Conservation (phyloP, 495 filamentous ascomycete genomes). For the Talaromyces wortmannii region DNA sequence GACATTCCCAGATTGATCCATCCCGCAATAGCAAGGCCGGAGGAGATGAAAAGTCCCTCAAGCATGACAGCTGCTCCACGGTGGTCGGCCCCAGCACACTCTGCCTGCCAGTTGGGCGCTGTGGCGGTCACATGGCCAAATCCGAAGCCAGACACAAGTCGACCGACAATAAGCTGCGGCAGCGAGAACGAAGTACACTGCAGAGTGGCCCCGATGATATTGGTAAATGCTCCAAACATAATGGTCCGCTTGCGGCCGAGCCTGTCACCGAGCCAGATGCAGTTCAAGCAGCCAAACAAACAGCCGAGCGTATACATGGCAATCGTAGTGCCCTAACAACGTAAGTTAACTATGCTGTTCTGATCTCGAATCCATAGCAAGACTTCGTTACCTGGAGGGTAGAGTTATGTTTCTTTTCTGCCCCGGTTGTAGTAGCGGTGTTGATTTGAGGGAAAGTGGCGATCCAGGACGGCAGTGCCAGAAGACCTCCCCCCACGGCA, state of each 20-base stretch:
- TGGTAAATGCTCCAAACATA: slow-evolving; percentile 42
- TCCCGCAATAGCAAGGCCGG: slow-evolving; percentile 43
- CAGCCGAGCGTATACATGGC: slow-evolving; percentile 62
- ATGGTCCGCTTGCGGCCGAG: slow-evolving; percentile 52
- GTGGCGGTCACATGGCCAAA: slow-evolving; percentile 55
- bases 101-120: slow-evolving; percentile 59
- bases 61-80: slow-evolving; percentile 53
- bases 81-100: slow-evolving; percentile 49
- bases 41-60: slow-evolving; percentile 52
- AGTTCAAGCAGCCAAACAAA: slow-evolving; percentile 54
- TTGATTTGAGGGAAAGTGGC: slow-evolving; percentile 15
- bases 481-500: slow-evolving; percentile 14
- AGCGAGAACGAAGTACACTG: slow-evolving; percentile 56
- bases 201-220: slow-evolving; percentile 53
- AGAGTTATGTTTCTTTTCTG: slow-evolving; percentile 7
- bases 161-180: slow-evolving; percentile 58
- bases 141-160: slow-evolving; percentile 55
- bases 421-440: slow-evolving; percentile 2
- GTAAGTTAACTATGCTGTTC: too few relatives aligned
- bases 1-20: slow-evolving; percentile 51
- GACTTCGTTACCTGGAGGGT: background rate
- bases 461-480: slow-evolving; percentile 13
- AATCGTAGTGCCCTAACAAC: slow-evolving; percentile 38
- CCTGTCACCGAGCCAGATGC: slow-evolving; percentile 51
- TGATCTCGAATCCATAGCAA: too few relatives aligned